These are phyloP conservation scores for Xylaria digitata DNA, from an alignment of 2,329 filamentous ascomycete species.

Conservation along the genomic window DNA sequence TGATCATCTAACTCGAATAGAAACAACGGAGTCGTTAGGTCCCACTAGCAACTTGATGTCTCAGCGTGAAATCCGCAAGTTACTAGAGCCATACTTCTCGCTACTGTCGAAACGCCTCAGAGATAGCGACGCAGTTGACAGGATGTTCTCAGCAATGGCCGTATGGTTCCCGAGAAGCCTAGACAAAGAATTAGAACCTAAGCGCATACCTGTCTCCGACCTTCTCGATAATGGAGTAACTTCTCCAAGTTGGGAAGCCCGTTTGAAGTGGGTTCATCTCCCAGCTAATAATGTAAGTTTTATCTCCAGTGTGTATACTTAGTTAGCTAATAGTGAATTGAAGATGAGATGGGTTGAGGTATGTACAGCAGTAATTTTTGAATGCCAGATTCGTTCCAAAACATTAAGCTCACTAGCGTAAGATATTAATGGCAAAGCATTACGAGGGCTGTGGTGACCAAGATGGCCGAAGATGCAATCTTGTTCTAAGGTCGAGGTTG, in stretches of 20 bases:
- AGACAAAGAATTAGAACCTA: background rate
- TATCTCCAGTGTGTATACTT: no score
- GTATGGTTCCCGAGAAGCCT: background rate
- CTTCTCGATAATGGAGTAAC: background rate
- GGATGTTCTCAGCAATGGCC: background rate
- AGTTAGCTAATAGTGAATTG: background rate
- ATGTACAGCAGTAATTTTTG: background rate
- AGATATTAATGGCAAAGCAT: conserved; percentile 11
- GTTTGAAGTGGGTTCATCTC: conserved; percentile 2
- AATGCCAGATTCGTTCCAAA: background rate
- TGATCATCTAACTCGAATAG: background rate
- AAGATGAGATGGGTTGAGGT: conserved; percentile 21
- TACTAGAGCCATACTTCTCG: background rate
- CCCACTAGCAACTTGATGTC: background rate
- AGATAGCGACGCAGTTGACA: background rate
- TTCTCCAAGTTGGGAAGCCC: background rate
- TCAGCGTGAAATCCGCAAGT: background rate
- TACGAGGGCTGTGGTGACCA: conserved; percentile 1
- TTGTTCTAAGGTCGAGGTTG: background rate
- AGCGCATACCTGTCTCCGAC: background rate
- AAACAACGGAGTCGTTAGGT: no score
- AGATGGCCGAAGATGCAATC: background rate
- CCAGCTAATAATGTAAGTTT: conserved; percentile 17
- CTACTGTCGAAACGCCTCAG: no score
- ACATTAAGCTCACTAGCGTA: background rate